Evolutionary conservation across 805 yeast genomes (phyloP), one percentile per base, ranked within the genome.

Genomic region (Saccharomycopsis sp.): DNA sequence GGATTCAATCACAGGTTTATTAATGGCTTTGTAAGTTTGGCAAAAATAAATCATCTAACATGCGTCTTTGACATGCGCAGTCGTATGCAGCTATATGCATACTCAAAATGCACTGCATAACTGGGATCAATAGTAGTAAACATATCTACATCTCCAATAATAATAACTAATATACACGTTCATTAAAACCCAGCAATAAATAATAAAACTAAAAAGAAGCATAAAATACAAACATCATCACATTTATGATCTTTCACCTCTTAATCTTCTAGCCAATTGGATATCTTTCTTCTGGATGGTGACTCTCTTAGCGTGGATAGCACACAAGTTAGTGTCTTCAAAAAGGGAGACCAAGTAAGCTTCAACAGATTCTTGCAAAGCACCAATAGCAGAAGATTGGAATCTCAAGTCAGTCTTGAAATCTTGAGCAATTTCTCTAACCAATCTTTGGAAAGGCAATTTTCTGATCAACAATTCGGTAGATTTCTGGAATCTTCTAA

Each of bases 271-370:
- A 66, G 96, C 96, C 69, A 87, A 85, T 75, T 86, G 90, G 74
- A 87, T 87, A 75, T 87, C 96, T 83, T 87, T 87, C 87, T 87
- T 87, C 79, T 87, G 93, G 74, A 87, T 88, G 68, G 96, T 87
- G 70, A 87, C 96, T 82, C 96, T 87, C 87, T 88, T 88, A 72
- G 94, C 96, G 80, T 87, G 96, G 70, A 88, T 86, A 69, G 96
- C 96, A 79, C 94, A 88, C 78, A 87, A 82, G 83, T 87, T 87
- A 68, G 96, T 88, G 79, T 87, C 96, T 79, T 87, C 96, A 69
- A 87, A 87, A 69, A 87, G 80, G 56, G 91, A 86, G 64, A 87
- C 93, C 68, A 87, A 81, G 82, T 87, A 88, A 64, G 94, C 93
- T 81, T 87, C 94, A 66, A 87, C 91, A 65, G 94, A 86, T 80